Conservation (phyloP, 1,139 yeast genomes). For the Lodderomyces theae region DNA sequence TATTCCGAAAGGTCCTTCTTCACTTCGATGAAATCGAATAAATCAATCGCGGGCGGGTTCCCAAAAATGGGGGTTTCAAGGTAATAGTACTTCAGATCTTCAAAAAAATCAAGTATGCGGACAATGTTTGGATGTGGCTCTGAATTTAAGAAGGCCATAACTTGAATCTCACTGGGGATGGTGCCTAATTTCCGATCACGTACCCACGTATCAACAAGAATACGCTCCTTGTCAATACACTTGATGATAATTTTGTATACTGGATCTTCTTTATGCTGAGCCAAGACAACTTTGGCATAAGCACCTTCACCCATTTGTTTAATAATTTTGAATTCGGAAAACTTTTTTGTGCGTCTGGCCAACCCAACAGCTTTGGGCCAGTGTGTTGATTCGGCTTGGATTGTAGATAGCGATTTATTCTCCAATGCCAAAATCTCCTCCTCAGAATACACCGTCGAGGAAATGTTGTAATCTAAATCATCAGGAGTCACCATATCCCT, state of each 20-base stretch:
- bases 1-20: constrained; percentile 72
- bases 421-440: constrained; percentile 43
- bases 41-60: constrained; percentile 81
- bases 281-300: constrained; percentile 86
- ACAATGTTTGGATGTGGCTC: constrained; percentile 86
- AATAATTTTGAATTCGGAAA: constrained; percentile 65
- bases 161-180: constrained; percentile 90
- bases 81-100: constrained; percentile 84
- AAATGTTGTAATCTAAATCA: not conserved
- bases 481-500: constrained; percentile 5
- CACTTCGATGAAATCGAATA: constrained; percentile 87
- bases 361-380: constrained; percentile 63
- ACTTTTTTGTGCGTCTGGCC: constrained; percentile 60
- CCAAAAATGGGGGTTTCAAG: constrained; percentile 91
- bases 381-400: constrained; percentile 31
- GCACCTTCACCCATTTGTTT: constrained; percentile 95
- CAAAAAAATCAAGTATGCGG: constrained; percentile 84
- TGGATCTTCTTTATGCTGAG: constrained; percentile 62
- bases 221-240: constrained; percentile 87
- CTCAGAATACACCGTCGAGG: constrained; percentile 29
- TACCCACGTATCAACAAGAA: constrained; percentile 96
- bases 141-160: constrained; percentile 72
- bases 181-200: constrained; percentile 88
- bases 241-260: constrained; percentile 73
- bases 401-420: constrained; percentile 37